phyloP scores from a whole-genome alignment of 164 flowering plant species.

The Cinnamomum chago region DNA sequence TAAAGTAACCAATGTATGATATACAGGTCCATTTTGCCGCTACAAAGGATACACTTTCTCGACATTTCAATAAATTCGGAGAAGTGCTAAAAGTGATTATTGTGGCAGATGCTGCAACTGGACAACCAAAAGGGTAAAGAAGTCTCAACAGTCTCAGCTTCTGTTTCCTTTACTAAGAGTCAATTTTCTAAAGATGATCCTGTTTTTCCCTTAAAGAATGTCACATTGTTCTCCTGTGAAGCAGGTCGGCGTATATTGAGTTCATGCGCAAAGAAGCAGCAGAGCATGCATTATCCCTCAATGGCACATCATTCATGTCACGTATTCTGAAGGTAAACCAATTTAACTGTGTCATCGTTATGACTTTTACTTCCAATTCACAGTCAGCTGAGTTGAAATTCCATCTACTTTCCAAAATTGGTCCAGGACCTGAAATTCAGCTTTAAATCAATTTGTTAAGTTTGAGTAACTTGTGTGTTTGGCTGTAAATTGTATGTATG shows the following conservation, averaged over 20 bases:
- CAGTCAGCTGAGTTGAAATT: too few species aligned
- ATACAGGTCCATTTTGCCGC: conserved; percentile 96
- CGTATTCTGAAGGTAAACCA: conserved; percentile 74
- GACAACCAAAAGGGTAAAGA: conserved; percentile 81
- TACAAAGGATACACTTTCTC: conserved; percentile 83
- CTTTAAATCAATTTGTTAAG: too few species aligned
- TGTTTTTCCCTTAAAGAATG: background rate
- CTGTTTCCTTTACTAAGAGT: background rate
- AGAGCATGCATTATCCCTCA: conserved; percentile 73
- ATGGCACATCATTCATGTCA: conserved; percentile 95
- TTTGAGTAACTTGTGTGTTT: too few species aligned
- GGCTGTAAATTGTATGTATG: too few species aligned
- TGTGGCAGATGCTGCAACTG: conserved; percentile 79
- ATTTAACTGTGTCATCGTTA: too few species aligned
- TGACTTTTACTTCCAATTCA: too few species aligned
- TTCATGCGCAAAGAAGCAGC: conserved; percentile 83
- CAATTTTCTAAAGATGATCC: background rate
- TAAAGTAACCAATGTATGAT: conserved; percentile 4
- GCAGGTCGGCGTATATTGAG: conserved; percentile 89
- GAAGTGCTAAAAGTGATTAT: conserved; percentile 84
- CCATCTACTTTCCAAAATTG: too few species aligned
- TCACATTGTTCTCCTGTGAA: background rate
- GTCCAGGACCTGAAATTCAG: too few species aligned
- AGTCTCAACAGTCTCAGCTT: background rate
- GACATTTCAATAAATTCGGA: conserved; percentile 90